Evolutionary conservation across 768 basidiomycete species (phyloP).

Genomic region (Phanerochaete sordida): DNA sequence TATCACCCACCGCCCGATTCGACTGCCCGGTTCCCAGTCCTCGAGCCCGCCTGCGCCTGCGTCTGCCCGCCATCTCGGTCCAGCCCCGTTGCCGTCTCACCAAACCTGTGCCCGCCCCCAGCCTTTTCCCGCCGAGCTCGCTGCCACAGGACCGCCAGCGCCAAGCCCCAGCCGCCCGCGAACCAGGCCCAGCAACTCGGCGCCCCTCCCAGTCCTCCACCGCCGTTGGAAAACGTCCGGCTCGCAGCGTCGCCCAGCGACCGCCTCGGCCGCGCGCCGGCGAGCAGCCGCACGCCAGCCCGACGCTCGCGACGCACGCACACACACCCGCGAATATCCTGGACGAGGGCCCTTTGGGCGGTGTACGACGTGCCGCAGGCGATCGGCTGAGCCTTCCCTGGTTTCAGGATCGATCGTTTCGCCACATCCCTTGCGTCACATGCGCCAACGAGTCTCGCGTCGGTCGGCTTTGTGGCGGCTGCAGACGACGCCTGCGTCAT

Average conservation of each 20-base stretch:
- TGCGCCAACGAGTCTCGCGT: neutral
- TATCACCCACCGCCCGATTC: neutral
- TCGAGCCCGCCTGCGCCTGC: no score
- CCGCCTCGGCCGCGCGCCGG: no score
- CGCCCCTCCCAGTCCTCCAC: neutral
- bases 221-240: neutral
- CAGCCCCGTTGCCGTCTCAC: no score
- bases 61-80: no score
- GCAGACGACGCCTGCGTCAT: neutral
- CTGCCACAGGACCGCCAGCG: neutral
- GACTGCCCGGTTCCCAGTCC: neutral
- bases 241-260: neutral
- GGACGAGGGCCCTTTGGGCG: no score
- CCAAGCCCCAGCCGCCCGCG: neutral
- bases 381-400: neutral
- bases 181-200: neutral
- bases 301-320: no score
- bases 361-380: neutral
- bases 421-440: neutral
- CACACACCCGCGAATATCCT: no score
- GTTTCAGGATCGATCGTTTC: conserved; percentile 1
- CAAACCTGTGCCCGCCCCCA: neutral
- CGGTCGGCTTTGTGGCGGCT: neutral
- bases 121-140: neutral
- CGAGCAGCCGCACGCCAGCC: no score